Evolutionary conservation across 2,329 filamentous ascomycete species (phyloP).

Genomic region (Calycina marina): DNA sequence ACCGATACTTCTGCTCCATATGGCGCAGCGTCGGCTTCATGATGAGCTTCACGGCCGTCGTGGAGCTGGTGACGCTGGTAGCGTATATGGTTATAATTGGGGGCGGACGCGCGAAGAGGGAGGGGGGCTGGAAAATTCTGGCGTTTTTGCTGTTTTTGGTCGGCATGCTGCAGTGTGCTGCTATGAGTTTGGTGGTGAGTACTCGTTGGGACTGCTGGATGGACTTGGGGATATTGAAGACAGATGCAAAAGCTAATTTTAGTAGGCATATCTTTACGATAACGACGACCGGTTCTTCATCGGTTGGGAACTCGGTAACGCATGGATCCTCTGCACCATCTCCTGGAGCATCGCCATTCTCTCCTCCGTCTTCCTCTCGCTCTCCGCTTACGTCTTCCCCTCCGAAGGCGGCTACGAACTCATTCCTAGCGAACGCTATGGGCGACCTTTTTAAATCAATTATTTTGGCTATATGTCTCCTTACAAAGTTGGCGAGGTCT

Average conservation of each 20-base stretch:
- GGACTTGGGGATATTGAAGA: too few relatives aligned
- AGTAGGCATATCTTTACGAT: constrained; percentile 70
- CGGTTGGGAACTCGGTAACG: constrained; percentile 68
- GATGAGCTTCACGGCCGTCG: constrained; percentile 69
- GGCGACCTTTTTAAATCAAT: too few relatives aligned
- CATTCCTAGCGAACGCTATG: constrained; percentile 36
- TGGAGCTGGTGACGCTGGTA: constrained; percentile 69
- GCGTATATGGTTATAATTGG: constrained; percentile 62
- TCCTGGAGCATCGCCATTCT: constrained; percentile 39
- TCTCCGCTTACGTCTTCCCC: constrained; percentile 56
- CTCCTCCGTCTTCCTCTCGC: constrained; percentile 41
- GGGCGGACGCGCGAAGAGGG: constrained; percentile 67
- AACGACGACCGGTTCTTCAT: constrained; percentile 71
- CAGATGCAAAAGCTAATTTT: too few relatives aligned
- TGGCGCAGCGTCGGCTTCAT: constrained; percentile 76
- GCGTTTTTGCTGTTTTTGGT: constrained; percentile 49
- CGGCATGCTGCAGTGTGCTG: constrained; percentile 55
- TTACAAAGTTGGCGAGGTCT: too few relatives aligned
- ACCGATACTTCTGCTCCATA: constrained; percentile 73
- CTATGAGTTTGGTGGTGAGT: constrained; percentile 73
- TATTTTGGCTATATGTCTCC: too few relatives aligned
- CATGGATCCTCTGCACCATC: constrained; percentile 56
- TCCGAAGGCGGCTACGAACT: constrained; percentile 79
- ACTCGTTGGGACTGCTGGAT: too few relatives aligned
- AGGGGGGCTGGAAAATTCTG: constrained; percentile 70